Evolutionary conservation across 176 grass and related monocot genomes (phyloP).

Genomic region (Ensete ventricosum): DNA sequence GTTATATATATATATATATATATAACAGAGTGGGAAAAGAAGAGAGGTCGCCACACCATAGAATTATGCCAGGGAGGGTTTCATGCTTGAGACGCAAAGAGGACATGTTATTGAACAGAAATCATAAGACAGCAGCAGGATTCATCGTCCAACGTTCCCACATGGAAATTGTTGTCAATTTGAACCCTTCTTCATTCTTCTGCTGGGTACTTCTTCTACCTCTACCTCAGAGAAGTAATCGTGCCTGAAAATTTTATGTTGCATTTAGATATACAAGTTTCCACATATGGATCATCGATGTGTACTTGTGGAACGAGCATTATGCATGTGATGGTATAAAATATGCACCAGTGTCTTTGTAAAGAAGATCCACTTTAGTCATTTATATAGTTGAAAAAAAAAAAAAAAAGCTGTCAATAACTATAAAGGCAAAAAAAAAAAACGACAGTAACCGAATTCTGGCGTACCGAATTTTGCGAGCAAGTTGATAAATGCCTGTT

Average conservation of each 20-base stretch:
- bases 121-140: too few relatives aligned
- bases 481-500: constrained; percentile 66
- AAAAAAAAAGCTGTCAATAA: too few relatives aligned
- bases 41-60: background rate
- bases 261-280: background rate
- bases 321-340: background rate
- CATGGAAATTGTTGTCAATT: background rate
- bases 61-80: background rate
- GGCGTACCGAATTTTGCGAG: constrained; percentile 60
- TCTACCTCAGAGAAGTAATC: constrained; percentile 51
- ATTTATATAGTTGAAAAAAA: too few relatives aligned
- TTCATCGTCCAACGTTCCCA: background rate
- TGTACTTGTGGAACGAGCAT: background rate
- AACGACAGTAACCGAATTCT: background rate
- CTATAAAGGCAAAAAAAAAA: too few relatives aligned
- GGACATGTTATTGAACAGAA: background rate
- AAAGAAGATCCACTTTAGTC: background rate
- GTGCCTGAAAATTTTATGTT: constrained; percentile 33
- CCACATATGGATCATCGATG: constrained; percentile 1
- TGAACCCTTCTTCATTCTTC: constrained; percentile 26
- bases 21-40: background rate
- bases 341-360: too few relatives aligned
- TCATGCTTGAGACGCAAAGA: too few relatives aligned
- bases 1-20: too few relatives aligned
- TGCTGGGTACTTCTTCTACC: constrained; percentile 25